Percentiles rank a stretch among this genome's conserved stretches.
Conservation (phyloP, 2,329 filamentous ascomycete species). For the Triangularia verruculosa region DNA sequence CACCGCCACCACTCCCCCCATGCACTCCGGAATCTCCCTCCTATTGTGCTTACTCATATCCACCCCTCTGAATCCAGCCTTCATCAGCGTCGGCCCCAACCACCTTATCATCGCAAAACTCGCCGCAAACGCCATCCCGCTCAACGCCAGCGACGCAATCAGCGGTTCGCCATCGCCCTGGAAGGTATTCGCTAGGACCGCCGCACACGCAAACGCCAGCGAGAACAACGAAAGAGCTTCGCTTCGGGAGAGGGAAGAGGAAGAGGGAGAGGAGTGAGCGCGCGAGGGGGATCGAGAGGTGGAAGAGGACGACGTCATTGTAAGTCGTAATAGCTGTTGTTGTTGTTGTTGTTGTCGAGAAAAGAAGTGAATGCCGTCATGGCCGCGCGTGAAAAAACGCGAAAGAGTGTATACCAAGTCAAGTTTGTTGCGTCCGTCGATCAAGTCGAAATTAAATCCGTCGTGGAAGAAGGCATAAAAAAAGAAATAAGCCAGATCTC, state of each 20-base stretch:
- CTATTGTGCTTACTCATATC: constrained; percentile 73
- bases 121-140: constrained; percentile 76
- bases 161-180: constrained; percentile 84
- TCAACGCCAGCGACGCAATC: constrained; percentile 82
- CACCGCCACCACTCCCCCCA: constrained; percentile 90
- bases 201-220: constrained; percentile 66
- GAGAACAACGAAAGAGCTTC: constrained; percentile 58
- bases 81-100: constrained; percentile 87
- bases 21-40: constrained; percentile 85
- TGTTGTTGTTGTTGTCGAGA: not conserved
- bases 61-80: constrained; percentile 81
- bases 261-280: not conserved
- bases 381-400: not conserved
- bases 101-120: constrained; percentile 87
- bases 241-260: constrained; percentile 43
- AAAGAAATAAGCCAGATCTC: not conserved
- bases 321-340: not conserved
- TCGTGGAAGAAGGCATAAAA: not conserved
- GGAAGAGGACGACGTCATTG: not conserved
- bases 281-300: not conserved
- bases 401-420: not conserved
- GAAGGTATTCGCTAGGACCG: constrained; percentile 77
- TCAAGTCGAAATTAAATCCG: not conserved
- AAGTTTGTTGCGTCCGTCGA: not conserved
- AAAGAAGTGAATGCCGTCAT: not conserved